Percentiles rank a stretch among this genome's conserved stretches.
Conservation (phyloP, 2,329 filamentous ascomycete species). For the Aspergillus persii region DNA sequence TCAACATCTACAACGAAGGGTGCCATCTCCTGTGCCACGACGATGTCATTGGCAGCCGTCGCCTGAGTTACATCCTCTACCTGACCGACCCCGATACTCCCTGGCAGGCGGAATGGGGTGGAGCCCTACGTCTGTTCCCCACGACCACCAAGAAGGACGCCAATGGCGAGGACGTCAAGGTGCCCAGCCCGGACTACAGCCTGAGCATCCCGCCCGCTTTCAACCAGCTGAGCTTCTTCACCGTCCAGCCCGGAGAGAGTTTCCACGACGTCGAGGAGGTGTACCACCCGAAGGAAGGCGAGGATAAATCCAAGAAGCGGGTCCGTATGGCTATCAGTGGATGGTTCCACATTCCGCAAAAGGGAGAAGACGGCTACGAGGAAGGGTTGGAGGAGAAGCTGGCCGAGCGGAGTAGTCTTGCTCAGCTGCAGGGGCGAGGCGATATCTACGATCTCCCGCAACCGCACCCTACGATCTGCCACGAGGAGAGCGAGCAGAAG, state of each 20-base stretch:
- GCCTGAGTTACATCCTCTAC: conserved; percentile 96
- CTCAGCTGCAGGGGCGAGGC: conserved; percentile 87
- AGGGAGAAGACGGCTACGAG: conserved; percentile 88
- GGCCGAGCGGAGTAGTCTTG: conserved; percentile 83
- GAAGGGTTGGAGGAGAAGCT: conserved; percentile 84
- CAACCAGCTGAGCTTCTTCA: conserved; percentile 98
- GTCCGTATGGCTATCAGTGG: conserved; percentile 97
- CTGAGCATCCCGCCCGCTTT: conserved; percentile 90
- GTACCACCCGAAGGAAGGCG: conserved; percentile 65
- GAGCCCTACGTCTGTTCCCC: conserved; percentile 84
- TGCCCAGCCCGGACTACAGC: conserved; percentile 73
- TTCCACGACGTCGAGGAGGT: conserved; percentile 99
- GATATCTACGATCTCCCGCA: conserved; percentile 85
- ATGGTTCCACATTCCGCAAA: conserved; percentile 97
- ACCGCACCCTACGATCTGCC: conserved; percentile 53
- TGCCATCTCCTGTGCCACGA: conserved; percentile 96
- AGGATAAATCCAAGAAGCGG: conserved; percentile 58
- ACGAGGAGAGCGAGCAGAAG: conserved; percentile 37
- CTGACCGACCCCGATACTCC: conserved; percentile 86
- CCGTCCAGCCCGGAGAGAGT: conserved; percentile 95
- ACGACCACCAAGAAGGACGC: conserved; percentile 63
- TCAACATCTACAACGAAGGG: conserved; percentile 96
- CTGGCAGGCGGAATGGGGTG: conserved; percentile 91
- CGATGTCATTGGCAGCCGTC: conserved; percentile 95
- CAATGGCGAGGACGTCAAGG: conserved; percentile 72